A percentile compares a stretch with the other conserved stretches of the same genome.
Evolutionary conservation across 768 basidiomycete species (phyloP).

Genomic region (Atractiella rhizophila): DNA sequence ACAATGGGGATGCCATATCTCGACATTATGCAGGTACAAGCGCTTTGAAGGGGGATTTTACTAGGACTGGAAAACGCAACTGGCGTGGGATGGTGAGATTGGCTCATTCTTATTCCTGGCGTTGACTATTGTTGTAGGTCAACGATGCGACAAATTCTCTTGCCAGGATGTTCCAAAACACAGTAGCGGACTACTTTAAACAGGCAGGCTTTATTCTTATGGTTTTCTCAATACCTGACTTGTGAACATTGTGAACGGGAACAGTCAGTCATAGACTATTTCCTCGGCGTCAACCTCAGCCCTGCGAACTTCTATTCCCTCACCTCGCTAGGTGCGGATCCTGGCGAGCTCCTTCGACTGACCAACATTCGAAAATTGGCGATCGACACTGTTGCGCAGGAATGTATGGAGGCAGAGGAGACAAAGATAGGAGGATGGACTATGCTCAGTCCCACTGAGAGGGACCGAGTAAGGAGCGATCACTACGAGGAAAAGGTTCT

Average conservation of each 20-base stretch:
- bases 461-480: conserved; percentile 27
- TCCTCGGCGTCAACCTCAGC: conserved; percentile 60
- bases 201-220: conserved; percentile 87
- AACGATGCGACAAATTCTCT: conserved; percentile 91
- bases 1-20: conserved; percentile 59
- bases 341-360: conserved; percentile 60
- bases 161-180: conserved; percentile 41
- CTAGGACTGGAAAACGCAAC: conserved; percentile 78
- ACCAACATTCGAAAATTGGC: conserved; percentile 77
- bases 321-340: conserved; percentile 89
- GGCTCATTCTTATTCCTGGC: background rate
- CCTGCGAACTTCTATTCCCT: too few species aligned
- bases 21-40: conserved; percentile 52
- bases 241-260: background rate
- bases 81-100: conserved; percentile 49
- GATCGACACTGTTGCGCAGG: conserved; percentile 59
- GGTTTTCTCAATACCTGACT: background rate
- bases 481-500: conserved; percentile 78
- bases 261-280: conserved; percentile 17
- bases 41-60: conserved; percentile 76
- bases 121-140: background rate
- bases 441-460: conserved; percentile 52
- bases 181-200: conserved; percentile 59
- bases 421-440: conserved; percentile 69
- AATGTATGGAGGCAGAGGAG: conserved; percentile 53